A percentile compares a stretch with the other conserved stretches of the same genome.
phyloP scores from a whole-genome alignment of 257 asterid genomes.

The Lavandula angustifolia region DNA sequence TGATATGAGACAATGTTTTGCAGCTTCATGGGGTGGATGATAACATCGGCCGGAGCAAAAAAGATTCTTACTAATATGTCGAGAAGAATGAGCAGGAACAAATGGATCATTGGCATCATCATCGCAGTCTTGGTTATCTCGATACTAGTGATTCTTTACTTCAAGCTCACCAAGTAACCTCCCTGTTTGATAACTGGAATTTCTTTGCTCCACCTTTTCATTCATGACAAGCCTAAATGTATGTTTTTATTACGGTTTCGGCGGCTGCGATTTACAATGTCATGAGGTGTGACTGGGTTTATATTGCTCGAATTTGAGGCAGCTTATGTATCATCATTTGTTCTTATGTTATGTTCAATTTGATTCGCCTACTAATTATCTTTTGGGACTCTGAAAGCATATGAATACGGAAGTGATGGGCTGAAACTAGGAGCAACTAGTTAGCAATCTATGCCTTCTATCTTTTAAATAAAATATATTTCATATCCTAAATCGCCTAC shows the following conservation, averaged over 20 bases:
- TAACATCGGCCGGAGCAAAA: conserved; percentile 70
- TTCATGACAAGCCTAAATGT: background rate
- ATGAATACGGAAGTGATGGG: too few relatives aligned
- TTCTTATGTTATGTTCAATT: background rate
- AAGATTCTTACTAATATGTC: conserved; percentile 66
- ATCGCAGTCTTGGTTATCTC: conserved; percentile 52
- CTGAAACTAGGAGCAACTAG: too few relatives aligned
- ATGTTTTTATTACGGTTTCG: background rate
- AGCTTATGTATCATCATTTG: background rate
- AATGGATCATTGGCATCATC: conserved; percentile 61
- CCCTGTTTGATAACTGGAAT: conserved; percentile 9
- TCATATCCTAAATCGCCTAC: too few relatives aligned
- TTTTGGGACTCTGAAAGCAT: background rate
- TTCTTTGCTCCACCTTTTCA: background rate
- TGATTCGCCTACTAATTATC: background rate
- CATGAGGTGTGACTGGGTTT: background rate
- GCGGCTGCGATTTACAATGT: background rate
- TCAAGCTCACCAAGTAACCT: conserved; percentile 54
- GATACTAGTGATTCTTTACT: conserved; percentile 61
- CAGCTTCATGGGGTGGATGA: conserved; percentile 88
- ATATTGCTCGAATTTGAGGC: background rate
- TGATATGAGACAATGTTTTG: background rate
- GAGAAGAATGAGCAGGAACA: conserved; percentile 75
- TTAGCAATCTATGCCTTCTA: too few relatives aligned
- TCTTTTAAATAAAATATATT: too few relatives aligned